These are phyloP conservation scores for Lithocarpus polystachyus DNA, from an alignment of 306 rosid species.

Conservation along the genomic window DNA sequence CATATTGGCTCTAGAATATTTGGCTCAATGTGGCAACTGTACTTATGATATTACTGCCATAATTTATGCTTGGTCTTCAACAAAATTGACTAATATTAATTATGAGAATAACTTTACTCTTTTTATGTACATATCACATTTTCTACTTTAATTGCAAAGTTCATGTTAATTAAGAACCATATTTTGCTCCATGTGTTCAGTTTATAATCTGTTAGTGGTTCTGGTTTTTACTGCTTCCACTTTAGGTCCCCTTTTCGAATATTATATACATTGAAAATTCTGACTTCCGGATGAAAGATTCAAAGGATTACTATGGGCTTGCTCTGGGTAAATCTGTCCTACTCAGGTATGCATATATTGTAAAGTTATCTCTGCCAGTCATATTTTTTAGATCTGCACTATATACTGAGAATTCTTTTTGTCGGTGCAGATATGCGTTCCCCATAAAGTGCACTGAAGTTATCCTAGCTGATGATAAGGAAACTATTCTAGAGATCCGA, in stretches of 20 bases:
- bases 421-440: slow-evolving; percentile 70
- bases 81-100: background rate
- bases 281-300: slow-evolving; percentile 89
- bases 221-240: slow-evolving; percentile 4
- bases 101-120: background rate
- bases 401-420: slow-evolving; percentile 9
- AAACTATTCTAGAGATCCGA: slow-evolving; percentile 77
- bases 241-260: slow-evolving; percentile 80
- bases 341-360: slow-evolving; percentile 54
- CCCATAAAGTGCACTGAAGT: slow-evolving; percentile 94
- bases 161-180: background rate
- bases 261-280: slow-evolving; percentile 78
- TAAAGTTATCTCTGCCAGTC: slow-evolving; percentile 11
- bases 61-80: background rate
- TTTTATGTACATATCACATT: background rate
- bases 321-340: slow-evolving; percentile 96
- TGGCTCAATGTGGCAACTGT: background rate
- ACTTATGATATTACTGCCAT: background rate
- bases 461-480: slow-evolving; percentile 74
- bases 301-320: slow-evolving; percentile 94
- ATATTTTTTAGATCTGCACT: slow-evolving; percentile 5
- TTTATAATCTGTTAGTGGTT: background rate
- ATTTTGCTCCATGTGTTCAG: background rate
- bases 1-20: background rate
- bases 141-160: background rate